Evolutionary conservation across 1,284 basidiomycete genomes (phyloP).

Genomic region (Cryptococcus hybrid): DNA sequence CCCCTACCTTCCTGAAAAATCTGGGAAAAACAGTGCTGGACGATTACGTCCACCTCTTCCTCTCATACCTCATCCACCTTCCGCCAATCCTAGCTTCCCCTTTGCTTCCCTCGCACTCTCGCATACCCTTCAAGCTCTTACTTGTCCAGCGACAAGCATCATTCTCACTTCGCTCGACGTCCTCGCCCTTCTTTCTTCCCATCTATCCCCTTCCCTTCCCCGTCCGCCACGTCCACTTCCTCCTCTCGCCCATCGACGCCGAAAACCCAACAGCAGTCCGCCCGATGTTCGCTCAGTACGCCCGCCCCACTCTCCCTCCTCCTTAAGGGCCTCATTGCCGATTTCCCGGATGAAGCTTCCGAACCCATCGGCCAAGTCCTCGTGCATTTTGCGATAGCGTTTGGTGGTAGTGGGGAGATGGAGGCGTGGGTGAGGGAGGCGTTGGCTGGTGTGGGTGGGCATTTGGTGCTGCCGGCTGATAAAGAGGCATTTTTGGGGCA

Average conservation of each 20-base stretch:
- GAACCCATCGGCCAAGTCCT: constrained; percentile 74
- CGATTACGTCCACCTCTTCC: constrained; percentile 84
- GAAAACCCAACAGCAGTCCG: constrained; percentile 55
- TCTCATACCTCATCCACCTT: constrained; percentile 64
- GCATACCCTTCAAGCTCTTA: constrained; percentile 70
- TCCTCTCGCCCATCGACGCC: constrained; percentile 53
- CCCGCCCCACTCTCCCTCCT: constrained; percentile 66
- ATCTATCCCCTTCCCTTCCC: constrained; percentile 45
- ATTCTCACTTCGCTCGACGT: constrained; percentile 79
- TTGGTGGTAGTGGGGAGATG: constrained; percentile 63
- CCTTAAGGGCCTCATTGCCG: constrained; percentile 73
- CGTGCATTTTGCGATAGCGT: constrained; percentile 60
- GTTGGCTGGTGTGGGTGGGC: constrained; percentile 66
- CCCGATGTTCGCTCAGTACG: constrained; percentile 68
- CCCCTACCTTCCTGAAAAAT: too few species aligned
- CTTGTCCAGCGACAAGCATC: constrained; percentile 74
- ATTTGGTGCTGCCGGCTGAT: constrained; percentile 63
- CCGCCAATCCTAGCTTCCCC: constrained; percentile 77
- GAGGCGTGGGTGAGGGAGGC: constrained; percentile 69
- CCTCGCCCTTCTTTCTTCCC: constrained; percentile 70
- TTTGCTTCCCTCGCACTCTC: constrained; percentile 70
- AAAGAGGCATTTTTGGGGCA: constrained; percentile 72
- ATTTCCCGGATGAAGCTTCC: constrained; percentile 84
- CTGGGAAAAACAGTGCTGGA: constrained; percentile 70
- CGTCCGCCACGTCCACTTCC: constrained; percentile 22